Evolutionary conservation across 1,284 basidiomycete genomes (phyloP).

Genomic region (Peniophora sp.): DNA sequence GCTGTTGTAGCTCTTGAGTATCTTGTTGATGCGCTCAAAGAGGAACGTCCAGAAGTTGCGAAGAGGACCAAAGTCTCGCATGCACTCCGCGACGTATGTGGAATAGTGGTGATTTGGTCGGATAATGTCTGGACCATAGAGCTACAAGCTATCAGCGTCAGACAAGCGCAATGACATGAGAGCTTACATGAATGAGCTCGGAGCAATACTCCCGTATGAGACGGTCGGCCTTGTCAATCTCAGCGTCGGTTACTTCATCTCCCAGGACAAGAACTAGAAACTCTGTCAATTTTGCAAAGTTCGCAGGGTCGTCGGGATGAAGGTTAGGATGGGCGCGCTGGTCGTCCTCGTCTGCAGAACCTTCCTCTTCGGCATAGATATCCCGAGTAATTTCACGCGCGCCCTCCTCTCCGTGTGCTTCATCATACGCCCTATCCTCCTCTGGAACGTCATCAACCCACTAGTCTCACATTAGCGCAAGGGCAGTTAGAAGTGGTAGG

Average conservation of each 20-base stretch:
- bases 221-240: slow-evolving; percentile 11
- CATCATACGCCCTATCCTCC: slow-evolving; percentile 2
- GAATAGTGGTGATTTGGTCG: slow-evolving; percentile 15
- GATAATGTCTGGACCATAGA: slow-evolving; percentile 11
- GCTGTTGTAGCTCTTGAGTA: slow-evolving; percentile 15
- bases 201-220: slow-evolving; percentile 16
- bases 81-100: slow-evolving; percentile 10
- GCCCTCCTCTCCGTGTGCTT: neutral
- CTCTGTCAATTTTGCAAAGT: slow-evolving; percentile 18
- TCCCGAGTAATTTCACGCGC: neutral
- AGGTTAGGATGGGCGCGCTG: slow-evolving; percentile 6
- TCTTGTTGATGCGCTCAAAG: slow-evolving; percentile 18
- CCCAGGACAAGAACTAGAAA: slow-evolving; percentile 13
- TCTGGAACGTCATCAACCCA: neutral
- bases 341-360: neutral
- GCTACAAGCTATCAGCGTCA: too few species aligned
- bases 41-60: slow-evolving; percentile 21
- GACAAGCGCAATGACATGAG: neutral
- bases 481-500: neutral
- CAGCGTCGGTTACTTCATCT: slow-evolving; percentile 7
- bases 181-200: slow-evolving; percentile 13
- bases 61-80: slow-evolving; percentile 16
- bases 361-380: neutral
- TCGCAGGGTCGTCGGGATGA: slow-evolving; percentile 16
- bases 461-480: neutral